phyloP scores from a whole-genome alignment of 768 basidiomycete species.

The Lentinula detonsa region DNA sequence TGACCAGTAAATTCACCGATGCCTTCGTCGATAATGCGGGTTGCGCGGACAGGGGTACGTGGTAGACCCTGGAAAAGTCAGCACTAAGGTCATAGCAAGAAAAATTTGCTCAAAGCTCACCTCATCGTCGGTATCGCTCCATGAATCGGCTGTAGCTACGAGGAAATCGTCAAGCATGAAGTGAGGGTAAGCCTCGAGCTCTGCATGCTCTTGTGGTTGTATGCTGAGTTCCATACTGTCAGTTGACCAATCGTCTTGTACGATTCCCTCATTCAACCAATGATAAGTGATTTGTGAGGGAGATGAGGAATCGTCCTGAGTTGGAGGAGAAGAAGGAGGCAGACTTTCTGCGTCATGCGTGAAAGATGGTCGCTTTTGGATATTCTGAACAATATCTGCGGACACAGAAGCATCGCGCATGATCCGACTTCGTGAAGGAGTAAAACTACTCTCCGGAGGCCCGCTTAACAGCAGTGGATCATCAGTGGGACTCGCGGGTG shows the following conservation, averaged over 20 bases:
- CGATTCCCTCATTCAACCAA: neutral
- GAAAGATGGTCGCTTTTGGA: neutral
- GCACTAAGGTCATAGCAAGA: neutral
- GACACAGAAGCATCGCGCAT: slow-evolving; percentile 12
- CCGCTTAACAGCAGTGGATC: slow-evolving; percentile 65
- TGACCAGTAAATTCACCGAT: slow-evolving; percentile 66
- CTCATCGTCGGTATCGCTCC: slow-evolving; percentile 12
- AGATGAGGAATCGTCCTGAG: slow-evolving; percentile 12
- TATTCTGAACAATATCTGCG: neutral
- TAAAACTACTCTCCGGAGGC: slow-evolving; percentile 21
- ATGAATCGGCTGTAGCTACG: slow-evolving; percentile 8
- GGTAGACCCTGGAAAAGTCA: neutral
- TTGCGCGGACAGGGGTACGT: neutral
- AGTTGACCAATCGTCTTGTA: neutral
- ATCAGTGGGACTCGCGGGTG: slow-evolving; percentile 70
- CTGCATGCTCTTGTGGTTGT: slow-evolving; percentile 7
- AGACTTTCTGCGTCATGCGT: slow-evolving; percentile 20
- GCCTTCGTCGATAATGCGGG: slow-evolving; percentile 23
- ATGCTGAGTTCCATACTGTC: slow-evolving; percentile 12
- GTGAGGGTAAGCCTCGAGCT: neutral
- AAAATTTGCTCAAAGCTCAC: slow-evolving; percentile 19
- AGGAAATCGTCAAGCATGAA: slow-evolving; percentile 5
- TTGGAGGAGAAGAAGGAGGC: slow-evolving; percentile 27
- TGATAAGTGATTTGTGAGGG: slow-evolving; percentile 9
- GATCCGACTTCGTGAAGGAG: slow-evolving; percentile 16